phyloP scores from a whole-genome alignment of 1,284 basidiomycete genomes.

The Thecaphora frezii region DNA sequence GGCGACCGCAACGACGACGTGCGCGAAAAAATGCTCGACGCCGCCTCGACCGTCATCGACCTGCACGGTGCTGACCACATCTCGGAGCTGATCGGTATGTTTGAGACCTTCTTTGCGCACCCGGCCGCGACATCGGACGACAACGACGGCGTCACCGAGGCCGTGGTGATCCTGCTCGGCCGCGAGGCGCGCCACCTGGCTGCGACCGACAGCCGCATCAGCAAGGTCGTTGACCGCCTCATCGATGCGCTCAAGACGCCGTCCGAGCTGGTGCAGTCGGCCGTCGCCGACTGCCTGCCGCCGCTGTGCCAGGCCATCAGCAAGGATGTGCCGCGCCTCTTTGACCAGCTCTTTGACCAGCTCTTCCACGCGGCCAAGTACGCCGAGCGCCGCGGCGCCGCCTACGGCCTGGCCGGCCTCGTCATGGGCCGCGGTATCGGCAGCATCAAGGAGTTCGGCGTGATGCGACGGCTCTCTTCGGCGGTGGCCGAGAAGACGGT shows the following conservation, averaged over 20 bases:
- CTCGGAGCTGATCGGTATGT: constrained; percentile 76
- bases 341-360: constrained; percentile 72
- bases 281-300: constrained; percentile 85
- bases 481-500: constrained; percentile 83
- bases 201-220: constrained; percentile 61
- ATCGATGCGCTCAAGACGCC: constrained; percentile 91
- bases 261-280: constrained; percentile 92
- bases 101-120: constrained; percentile 76
- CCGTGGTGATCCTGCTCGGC: constrained; percentile 91
- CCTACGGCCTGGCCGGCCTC: constrained; percentile 91
- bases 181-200: constrained; percentile 87
- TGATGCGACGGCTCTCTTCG: constrained; percentile 73
- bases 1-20: constrained; percentile 84
- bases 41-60: constrained; percentile 82
- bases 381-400: constrained; percentile 86
- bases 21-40: constrained; percentile 81
- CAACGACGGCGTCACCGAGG: constrained; percentile 72
- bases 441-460: constrained; percentile 79
- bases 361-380: constrained; percentile 69
- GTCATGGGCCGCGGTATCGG: constrained; percentile 85
- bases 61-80: constrained; percentile 75
- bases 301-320: constrained; percentile 78
- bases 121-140: constrained; percentile 21
- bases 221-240: constrained; percentile 77
- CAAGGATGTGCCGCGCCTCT: constrained; percentile 63